Percentiles rank a stretch among this genome's conserved stretches.
Conservation (phyloP, 2,329 filamentous ascomycete genomes). For the Monosporascus ibericus region DNA sequence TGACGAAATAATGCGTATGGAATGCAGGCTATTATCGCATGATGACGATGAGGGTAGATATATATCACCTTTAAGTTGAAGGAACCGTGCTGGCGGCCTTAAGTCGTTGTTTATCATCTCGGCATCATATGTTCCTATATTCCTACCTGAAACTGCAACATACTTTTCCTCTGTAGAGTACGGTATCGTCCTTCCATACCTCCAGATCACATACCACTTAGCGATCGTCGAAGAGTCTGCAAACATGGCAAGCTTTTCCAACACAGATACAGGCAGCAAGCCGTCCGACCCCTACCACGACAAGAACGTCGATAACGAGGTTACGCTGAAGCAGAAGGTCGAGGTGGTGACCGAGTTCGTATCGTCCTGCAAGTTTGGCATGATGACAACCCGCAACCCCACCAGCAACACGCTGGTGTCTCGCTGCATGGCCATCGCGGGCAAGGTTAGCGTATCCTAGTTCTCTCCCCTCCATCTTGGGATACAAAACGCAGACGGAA, state of each 20-base stretch:
- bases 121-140: neutral
- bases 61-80: too few relatives aligned
- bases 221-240: neutral
- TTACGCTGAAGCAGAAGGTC: slow-evolving; percentile 57
- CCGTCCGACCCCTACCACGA: slow-evolving; percentile 54
- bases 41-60: too few relatives aligned
- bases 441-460: slow-evolving; percentile 41
- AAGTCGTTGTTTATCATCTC: too few relatives aligned
- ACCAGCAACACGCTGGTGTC: slow-evolving; percentile 52
- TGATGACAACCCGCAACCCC: slow-evolving; percentile 60
- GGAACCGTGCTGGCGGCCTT: too few relatives aligned
- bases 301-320: slow-evolving; percentile 55
- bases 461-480: neutral
- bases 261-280: slow-evolving; percentile 11
- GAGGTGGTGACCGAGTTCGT: slow-evolving; percentile 56
- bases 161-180: neutral
- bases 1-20: neutral
- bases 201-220: neutral
- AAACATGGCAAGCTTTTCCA: slow-evolving; percentile 13
- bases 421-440: slow-evolving; percentile 65
- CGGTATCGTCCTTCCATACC: too few relatives aligned
- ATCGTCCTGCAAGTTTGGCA: slow-evolving; percentile 59
- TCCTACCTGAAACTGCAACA: neutral
- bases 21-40: too few relatives aligned
- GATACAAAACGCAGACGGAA: neutral